Conservation (phyloP, 176 grass and related monocot genomes). For the Rhynchospora breviuscula region DNA sequence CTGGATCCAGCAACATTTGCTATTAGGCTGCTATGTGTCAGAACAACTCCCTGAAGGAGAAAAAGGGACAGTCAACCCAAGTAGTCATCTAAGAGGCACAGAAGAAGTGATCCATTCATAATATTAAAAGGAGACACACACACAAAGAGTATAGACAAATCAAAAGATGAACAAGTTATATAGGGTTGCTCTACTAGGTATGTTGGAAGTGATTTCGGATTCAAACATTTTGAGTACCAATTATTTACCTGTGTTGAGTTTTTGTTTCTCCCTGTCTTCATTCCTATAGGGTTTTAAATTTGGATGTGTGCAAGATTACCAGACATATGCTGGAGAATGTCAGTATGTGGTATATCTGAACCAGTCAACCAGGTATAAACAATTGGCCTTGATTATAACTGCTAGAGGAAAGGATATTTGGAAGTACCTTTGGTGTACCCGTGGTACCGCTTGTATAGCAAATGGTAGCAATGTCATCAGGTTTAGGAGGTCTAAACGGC, state of each 20-base stretch:
- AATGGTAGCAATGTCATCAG: slow-evolving; percentile 83
- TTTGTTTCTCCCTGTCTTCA: neutral
- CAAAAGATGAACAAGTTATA: neutral
- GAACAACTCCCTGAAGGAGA: slow-evolving; percentile 65
- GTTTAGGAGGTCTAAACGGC: slow-evolving; percentile 72
- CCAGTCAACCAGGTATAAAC: neutral
- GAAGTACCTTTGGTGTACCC: slow-evolving; percentile 75
- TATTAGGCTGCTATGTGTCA: slow-evolving; percentile 80
- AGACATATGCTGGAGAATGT: neutral
- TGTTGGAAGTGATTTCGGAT: neutral
- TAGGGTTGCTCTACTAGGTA: neutral
- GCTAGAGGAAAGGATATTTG: neutral
- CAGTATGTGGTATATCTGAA: neutral
- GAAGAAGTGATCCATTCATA: slow-evolving; percentile 6
- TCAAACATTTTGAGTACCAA: neutral
- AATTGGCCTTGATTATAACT: neutral
- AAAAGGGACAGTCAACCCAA: slow-evolving; percentile 24
- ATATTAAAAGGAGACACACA: slow-evolving; percentile 1
- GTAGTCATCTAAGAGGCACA: slow-evolving; percentile 20
- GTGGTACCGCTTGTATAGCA: slow-evolving; percentile 98
- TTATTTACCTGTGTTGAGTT: neutral
- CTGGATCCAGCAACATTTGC: slow-evolving; percentile 83
- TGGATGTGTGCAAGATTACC: neutral
- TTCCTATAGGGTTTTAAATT: neutral
- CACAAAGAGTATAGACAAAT: neutral